Evolutionary conservation across 2,329 filamentous ascomycete genomes (phyloP).

Genomic region (Exophiala sideris): DNA sequence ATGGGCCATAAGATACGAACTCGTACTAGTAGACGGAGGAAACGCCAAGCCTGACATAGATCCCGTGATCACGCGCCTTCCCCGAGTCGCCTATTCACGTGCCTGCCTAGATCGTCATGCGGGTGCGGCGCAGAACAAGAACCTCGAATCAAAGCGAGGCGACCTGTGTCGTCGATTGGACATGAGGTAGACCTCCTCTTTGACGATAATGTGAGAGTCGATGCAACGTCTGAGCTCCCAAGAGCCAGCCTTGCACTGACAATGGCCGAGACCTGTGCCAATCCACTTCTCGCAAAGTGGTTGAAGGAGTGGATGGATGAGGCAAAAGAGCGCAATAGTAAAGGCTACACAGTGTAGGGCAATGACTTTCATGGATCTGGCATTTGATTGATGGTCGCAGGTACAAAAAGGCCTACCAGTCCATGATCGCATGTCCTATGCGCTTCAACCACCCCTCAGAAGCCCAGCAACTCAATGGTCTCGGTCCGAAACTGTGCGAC

Average conservation of each 20-base stretch:
- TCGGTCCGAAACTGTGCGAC: constrained; percentile 69
- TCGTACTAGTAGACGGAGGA: not conserved
- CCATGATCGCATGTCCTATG: constrained; percentile 71
- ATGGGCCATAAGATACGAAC: no score
- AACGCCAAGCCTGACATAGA: not conserved
- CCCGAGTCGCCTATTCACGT: not conserved
- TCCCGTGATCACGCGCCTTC: not conserved
- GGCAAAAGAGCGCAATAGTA: constrained; percentile 66
- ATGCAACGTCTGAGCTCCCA: not conserved
- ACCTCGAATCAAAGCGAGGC: no score
- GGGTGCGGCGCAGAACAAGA: no score
- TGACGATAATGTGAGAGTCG: not conserved
- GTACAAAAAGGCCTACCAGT: constrained; percentile 73
- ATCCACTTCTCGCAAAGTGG: constrained; percentile 69
- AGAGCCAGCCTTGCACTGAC: constrained; percentile 5
- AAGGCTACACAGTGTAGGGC: constrained; percentile 56
- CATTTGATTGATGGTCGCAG: constrained; percentile 35
- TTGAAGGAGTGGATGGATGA: constrained; percentile 74
- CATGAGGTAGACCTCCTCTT: not conserved
- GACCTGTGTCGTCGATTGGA: no score
- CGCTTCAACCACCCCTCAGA: constrained; percentile 69
- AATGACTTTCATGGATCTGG: not conserved
- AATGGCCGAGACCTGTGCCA: constrained; percentile 53
- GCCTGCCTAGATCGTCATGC: no score
- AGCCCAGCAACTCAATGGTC: constrained; percentile 68